Percentiles rank a stretch among this genome's conserved stretches.
phyloP scores from a whole-genome alignment of 163 green algal genomes.

The Smithsoniella earleae region DNA sequence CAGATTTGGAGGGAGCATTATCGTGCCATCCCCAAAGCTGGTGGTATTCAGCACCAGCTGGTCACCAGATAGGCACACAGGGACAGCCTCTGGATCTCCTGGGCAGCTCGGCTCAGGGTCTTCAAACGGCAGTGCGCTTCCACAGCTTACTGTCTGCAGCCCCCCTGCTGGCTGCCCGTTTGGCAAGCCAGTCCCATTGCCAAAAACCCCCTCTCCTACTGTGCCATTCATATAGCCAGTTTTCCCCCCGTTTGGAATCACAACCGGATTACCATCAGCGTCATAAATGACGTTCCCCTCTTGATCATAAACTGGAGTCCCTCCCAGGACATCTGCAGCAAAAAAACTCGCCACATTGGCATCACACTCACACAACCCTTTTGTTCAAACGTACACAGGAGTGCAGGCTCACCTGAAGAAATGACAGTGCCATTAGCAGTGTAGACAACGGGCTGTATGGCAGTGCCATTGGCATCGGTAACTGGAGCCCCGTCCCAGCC shows the following conservation, averaged over 20 bases:
- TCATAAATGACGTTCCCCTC: conserved; percentile 1
- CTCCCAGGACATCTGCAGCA: too few relatives aligned
- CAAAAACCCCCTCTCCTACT: background rate
- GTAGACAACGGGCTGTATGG: background rate
- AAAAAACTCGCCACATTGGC: too few relatives aligned
- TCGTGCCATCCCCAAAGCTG: background rate
- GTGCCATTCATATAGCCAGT: background rate
- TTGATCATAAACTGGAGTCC: background rate
- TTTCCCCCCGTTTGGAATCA: conserved; percentile 2
- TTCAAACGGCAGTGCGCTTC: conserved; percentile 18
- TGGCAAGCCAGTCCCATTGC: background rate
- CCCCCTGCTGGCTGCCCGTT: conserved; percentile 1
- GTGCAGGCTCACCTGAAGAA: too few relatives aligned
- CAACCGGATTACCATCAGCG: conserved; percentile 14
- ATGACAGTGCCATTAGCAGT: conserved; percentile 20
- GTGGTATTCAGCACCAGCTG: background rate
- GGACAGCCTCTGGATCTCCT: background rate
- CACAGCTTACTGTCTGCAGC: background rate
- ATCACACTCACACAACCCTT: too few relatives aligned
- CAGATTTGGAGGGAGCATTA: background rate
- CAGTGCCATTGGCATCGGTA: background rate
- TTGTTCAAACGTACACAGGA: too few relatives aligned
- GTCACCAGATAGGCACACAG: conserved; percentile 17
- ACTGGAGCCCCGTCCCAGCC: conserved; percentile 6
- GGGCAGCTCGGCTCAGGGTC: background rate